Evolutionary conservation across 768 basidiomycete species (phyloP), one percentile per base, ranked within the genome.

Genomic region (Sporobolomyces phaffii): DNA sequence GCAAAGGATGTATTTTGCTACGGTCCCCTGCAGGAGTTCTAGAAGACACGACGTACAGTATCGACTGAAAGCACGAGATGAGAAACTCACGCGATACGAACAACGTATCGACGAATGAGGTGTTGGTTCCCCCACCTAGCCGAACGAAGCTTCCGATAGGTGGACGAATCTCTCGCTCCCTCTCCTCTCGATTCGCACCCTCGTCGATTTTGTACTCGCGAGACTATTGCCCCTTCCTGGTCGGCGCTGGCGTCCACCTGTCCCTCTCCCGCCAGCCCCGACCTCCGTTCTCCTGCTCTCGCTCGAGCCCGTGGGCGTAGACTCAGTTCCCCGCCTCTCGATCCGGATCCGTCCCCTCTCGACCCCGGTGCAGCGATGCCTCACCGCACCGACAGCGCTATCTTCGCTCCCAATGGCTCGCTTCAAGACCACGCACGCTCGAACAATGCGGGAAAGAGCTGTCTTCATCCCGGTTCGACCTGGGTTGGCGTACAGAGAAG

Each of bases 401-500:
- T 33, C 18, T 13, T 36, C 22, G 33, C 24, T n/a, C 52, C 22
- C 33, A 4, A 31, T 20, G 22, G 48, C 48, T n/a, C 28, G n/a
- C 24, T 18, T 10, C 9, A 18, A 7, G 48, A 49, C 18, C 24
- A 29, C 24, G 26, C 26, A 29, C 10, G 9, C 24, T 11, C 50
- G 29, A 45, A 17, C 29, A 15, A 7, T 7, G 29, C 18, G 6
- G 56, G 56, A 33, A 58, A 64, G 9, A 64, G 69, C 1, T 61
- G 60, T 8, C 63, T 72, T 17, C 70, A 92, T 78, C 88, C 93
- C 34, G 94, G 94, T 4, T 87, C 90, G 44, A 82, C 84, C 20
- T 98, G 93, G 77, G 82, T 85, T 65, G 94, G 94, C 4, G 91
- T 90, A 0, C 94, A 98, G 80, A 91, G 91, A 80, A 89, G 87